phyloP scores from a whole-genome alignment of 1,284 basidiomycete species.

The Bondarzewia mesenterica region DNA sequence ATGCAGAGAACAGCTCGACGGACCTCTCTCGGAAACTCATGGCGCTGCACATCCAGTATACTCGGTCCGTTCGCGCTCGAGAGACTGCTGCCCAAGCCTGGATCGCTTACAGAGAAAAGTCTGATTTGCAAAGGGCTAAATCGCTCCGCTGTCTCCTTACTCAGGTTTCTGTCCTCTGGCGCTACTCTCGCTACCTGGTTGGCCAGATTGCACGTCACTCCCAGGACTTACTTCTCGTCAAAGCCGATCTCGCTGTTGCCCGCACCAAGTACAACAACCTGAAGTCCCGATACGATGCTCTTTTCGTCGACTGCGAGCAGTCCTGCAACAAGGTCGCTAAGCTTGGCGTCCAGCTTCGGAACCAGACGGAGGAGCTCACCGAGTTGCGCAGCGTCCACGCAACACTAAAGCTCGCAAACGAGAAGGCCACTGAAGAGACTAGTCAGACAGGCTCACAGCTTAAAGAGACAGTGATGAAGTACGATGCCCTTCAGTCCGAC shows the following conservation, averaged over 20 bases:
- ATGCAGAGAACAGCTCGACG: not conserved
- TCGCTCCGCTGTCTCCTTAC: not conserved
- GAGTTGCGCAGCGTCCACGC: not conserved
- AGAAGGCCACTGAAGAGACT: not conserved
- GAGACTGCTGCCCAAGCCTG: constrained; percentile 2
- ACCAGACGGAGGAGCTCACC: not conserved
- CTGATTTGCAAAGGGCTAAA: not conserved
- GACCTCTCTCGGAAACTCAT: constrained; percentile 1
- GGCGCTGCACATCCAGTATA: not conserved
- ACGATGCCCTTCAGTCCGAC: constrained; percentile 7
- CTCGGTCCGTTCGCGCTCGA: not conserved
- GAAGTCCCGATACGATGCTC: constrained; percentile 2
- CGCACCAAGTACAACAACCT: not conserved
- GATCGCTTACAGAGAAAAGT: constrained; percentile 3
- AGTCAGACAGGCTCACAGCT: not conserved
- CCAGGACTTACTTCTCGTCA: not conserved
- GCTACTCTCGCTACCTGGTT: not conserved
- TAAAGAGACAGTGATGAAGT: not conserved
- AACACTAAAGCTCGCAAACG: not conserved
- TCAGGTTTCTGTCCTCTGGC: constrained; percentile 3
- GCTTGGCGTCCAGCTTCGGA: not conserved
- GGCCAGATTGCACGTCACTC: not conserved
- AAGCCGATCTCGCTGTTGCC: constrained; percentile 4
- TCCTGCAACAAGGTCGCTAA: not conserved
- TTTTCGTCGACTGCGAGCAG: not conserved